Base-by-base conservation (phyloP, 345 rosid species). In the Mercurialis annua region DNA sequence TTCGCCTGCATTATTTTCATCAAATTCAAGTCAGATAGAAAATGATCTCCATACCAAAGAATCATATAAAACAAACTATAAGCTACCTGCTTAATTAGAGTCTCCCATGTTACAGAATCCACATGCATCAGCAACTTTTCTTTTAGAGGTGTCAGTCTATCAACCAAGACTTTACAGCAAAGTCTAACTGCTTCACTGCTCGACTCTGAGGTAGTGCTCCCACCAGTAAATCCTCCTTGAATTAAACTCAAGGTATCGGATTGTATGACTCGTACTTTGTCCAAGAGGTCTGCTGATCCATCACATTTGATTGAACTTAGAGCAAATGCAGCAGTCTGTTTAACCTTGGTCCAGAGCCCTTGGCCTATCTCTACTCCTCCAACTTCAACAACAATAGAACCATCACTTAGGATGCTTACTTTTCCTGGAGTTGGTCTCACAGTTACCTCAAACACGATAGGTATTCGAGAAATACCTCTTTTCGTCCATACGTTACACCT, bases 271-370 rank as follows among this genome's bases (percentile, higher is more conserved):
- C 97, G 80, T 62, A 90, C 67, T 71, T 84, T 93, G 51, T 87
- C 80, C 73, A 89, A 69, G 23, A 90, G 76, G 42, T 78, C 70
- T 62, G 38, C 82, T 1, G 59, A 67, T 66, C 75, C 92, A 24
- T 76, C 78, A 53, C 85, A 81, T 51, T 79, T 80, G 50, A 81
- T 62, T 57, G 73, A 83, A 74, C 95, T 77, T 20, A 93, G 90
- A 54, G 84, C 91, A 85, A 81, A 91, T 63, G 97, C 96, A 73
- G 82, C 86, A 84, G 81, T 86, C 75, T 93, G 99, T 72, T 91
- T 92, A 42, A 82, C 99, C 79, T 93, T 93, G 1, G 97, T 91
- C 92, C 94, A 93, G 20, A 93, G 85, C 52, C 99, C 99, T 80
- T 89, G 97, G 17, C 97, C 99, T 14, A 93, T 55, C 73, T 93